A percentile compares a stretch with the other conserved stretches of the same genome.
Conservation (phyloP, 1,284 basidiomycete species). For the Cryptococcus maquisensis region DNA sequence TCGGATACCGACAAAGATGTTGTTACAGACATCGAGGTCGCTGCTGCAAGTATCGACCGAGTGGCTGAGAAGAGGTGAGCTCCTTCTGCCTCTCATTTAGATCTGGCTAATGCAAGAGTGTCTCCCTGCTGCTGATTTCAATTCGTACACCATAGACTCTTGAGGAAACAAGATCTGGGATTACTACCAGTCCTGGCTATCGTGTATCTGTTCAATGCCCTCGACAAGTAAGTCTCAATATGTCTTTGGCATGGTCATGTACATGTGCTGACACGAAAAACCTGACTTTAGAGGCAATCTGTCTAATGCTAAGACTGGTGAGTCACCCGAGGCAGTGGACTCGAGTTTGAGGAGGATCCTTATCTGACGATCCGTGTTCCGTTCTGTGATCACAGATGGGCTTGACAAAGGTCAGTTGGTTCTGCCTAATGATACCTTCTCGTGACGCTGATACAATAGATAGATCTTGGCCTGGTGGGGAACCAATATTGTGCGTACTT, state of each 20-base stretch:
- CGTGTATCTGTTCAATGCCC: constrained; percentile 46
- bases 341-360: not conserved
- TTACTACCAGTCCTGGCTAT: constrained; percentile 16
- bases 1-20: not conserved
- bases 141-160: not conserved
- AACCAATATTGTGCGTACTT: constrained; percentile 22
- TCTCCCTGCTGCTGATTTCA: not conserved
- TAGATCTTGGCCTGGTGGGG: constrained; percentile 30
- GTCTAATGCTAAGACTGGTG: constrained; percentile 54
- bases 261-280: too few species aligned
- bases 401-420: constrained; percentile 43
- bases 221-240: constrained; percentile 50
- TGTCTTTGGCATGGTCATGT: not conserved
- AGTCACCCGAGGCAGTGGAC: not conserved
- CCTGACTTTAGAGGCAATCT: constrained; percentile 50
- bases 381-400: constrained; percentile 31
- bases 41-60: not conserved
- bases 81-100: not conserved
- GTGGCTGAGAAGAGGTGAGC: not conserved
- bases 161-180: constrained; percentile 11
- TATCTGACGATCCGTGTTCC: not conserved
- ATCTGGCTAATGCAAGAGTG: not conserved
- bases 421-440: not conserved
- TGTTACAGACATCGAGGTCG: not conserved
- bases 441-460: not conserved